Percentiles rank a stretch among this genome's conserved stretches.
Conservation (phyloP, 257 asterid species). For the Fraxinus americana region DNA sequence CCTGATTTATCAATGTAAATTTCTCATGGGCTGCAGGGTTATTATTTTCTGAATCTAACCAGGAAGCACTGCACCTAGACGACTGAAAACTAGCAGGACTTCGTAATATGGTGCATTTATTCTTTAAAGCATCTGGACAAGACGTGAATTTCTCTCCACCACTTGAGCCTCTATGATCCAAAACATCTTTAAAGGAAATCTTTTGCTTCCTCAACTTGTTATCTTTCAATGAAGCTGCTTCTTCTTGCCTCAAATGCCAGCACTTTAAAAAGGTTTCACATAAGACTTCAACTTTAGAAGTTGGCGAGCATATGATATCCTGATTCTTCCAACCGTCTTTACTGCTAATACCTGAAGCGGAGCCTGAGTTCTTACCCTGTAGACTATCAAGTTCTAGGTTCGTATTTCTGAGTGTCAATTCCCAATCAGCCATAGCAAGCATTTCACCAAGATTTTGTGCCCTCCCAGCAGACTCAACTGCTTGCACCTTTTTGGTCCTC, state of each 20-base stretch:
- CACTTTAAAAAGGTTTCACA: constrained; percentile 24
- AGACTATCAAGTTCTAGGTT: constrained; percentile 15
- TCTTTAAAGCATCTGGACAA: neutral
- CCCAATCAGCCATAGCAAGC: constrained; percentile 26
- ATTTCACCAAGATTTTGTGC: constrained; percentile 33
- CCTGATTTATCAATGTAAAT: constrained; percentile 18
- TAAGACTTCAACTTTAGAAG: constrained; percentile 18
- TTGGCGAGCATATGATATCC: constrained; percentile 3
- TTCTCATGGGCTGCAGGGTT: constrained; percentile 20
- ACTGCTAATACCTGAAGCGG: constrained; percentile 24
- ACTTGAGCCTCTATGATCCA: constrained; percentile 24
- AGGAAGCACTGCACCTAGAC: constrained; percentile 15
- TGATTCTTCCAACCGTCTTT: constrained; percentile 26
- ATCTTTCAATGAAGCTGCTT: constrained; percentile 14
- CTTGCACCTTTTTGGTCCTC: constrained; percentile 28
- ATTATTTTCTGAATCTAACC: constrained; percentile 23
- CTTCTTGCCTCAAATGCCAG: constrained; percentile 24
- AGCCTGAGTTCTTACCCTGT: constrained; percentile 19
- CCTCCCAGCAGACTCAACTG: constrained; percentile 30
- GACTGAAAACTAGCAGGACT: constrained; percentile 23
- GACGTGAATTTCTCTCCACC: constrained; percentile 22
- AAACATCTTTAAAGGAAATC: constrained; percentile 12
- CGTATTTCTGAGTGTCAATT: constrained; percentile 27
- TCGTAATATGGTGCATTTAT: constrained; percentile 21
- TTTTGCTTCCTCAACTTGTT: constrained; percentile 22